These are phyloP conservation scores for Tulasnella sp. DNA, from an alignment of 768 basidiomycete species.

Conservation along the genomic window DNA sequence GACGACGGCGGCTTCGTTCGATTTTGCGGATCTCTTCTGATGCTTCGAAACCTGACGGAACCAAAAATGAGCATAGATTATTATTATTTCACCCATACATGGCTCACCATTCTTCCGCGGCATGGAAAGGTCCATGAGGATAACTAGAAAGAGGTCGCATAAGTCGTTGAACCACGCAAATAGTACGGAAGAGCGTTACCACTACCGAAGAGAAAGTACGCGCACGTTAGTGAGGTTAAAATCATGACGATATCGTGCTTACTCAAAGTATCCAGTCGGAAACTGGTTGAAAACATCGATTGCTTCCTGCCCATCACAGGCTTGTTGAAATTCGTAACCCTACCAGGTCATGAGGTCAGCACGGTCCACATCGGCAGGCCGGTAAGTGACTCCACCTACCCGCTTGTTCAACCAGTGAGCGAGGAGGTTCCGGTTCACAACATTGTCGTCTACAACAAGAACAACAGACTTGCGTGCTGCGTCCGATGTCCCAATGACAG, in stretches of 20 bases:
- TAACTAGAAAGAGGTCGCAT: slow-evolving; percentile 38
- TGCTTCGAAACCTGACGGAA: slow-evolving; percentile 60
- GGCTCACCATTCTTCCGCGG: slow-evolving; percentile 74
- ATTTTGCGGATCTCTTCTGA: slow-evolving; percentile 72
- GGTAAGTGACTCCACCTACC: slow-evolving; percentile 20
- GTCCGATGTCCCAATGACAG: slow-evolving; percentile 47
- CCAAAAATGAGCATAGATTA: background rate
- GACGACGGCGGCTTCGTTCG: slow-evolving; percentile 38
- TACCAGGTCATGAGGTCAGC: slow-evolving; percentile 20
- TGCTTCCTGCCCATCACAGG: slow-evolving; percentile 76
- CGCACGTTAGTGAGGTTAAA: background rate
- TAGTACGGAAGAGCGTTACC: background rate
- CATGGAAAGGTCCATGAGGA: slow-evolving; percentile 87
- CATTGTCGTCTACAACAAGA: slow-evolving; percentile 85
- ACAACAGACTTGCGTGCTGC: slow-evolving; percentile 39
- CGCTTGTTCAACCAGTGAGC: slow-evolving; percentile 25
- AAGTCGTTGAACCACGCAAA: background rate
- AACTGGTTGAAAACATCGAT: slow-evolving; percentile 54
- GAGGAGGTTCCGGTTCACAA: slow-evolving; percentile 71
- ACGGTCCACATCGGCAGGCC: slow-evolving; percentile 36
- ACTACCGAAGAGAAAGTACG: slow-evolving; percentile 16
- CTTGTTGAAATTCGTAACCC: slow-evolving; percentile 69
- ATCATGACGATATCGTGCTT: slow-evolving; percentile 26
- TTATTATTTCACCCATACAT: background rate
- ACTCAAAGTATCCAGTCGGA: slow-evolving; percentile 77